A percentile compares a stretch with the other conserved stretches of the same genome.
Conservation (phyloP, 2,329 filamentous ascomycete species). For the Fusarium dimerum region DNA sequence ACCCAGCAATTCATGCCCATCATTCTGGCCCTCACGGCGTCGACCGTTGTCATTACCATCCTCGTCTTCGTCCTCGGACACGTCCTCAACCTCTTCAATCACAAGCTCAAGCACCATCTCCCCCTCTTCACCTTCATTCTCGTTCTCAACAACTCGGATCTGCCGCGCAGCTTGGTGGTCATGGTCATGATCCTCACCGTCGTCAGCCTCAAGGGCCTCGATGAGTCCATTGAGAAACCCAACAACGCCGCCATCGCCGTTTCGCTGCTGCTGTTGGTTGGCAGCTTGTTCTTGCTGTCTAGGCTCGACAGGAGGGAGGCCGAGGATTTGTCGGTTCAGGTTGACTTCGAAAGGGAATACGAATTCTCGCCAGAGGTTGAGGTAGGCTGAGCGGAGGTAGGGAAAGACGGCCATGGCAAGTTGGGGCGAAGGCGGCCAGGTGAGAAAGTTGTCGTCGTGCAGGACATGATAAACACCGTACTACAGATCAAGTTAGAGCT, state of each 20-base stretch:
- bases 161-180: slow-evolving; percentile 17
- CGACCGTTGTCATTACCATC: slow-evolving; percentile 34
- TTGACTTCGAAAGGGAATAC: slow-evolving; percentile 49
- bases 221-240: slow-evolving; percentile 39
- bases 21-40: slow-evolving; percentile 20
- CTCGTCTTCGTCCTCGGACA: slow-evolving; percentile 42
- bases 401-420: slow-evolving; percentile 54
- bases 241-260: slow-evolving; percentile 34
- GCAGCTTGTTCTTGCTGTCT: slow-evolving; percentile 16
- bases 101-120: slow-evolving; percentile 37
- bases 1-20: neutral
- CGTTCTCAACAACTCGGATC: slow-evolving; percentile 16
- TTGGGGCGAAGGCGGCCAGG: slow-evolving; percentile 56
- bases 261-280: slow-evolving; percentile 22
- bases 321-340: slow-evolving; percentile 49
- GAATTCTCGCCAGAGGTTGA: slow-evolving; percentile 47
- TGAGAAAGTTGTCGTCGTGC: slow-evolving; percentile 45
- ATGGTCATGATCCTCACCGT: slow-evolving; percentile 27
- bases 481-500: slow-evolving; percentile 30
- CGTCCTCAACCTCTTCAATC: slow-evolving; percentile 39
- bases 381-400: slow-evolving; percentile 46
- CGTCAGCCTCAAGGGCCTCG: slow-evolving; percentile 38
- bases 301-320: slow-evolving; percentile 36
- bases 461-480: slow-evolving; percentile 49
- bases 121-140: slow-evolving; percentile 25